A percentile compares a stretch with the other conserved stretches of the same genome.
Conservation (phyloP, 2,329 filamentous ascomycete genomes). For the Aureobasidium namibiae region DNA sequence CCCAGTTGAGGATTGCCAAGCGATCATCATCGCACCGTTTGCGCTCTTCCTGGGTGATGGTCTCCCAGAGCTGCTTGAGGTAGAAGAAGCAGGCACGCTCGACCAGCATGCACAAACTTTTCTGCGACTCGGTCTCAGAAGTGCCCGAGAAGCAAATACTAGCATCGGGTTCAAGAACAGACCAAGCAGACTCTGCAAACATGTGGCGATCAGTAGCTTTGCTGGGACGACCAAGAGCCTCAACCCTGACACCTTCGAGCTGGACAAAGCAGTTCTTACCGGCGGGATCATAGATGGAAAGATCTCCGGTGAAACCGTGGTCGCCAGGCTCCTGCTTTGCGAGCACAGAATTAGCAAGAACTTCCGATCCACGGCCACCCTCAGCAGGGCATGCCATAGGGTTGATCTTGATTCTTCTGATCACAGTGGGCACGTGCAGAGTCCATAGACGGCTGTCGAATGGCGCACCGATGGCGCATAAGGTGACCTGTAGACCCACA, state of each 20-base stretch:
- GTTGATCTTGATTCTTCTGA: constrained; percentile 20
- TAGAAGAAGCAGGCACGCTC: neutral
- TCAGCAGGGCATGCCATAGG: constrained; percentile 12
- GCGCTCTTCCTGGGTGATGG: neutral
- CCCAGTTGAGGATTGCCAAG: neutral
- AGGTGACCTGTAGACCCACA: constrained; percentile 23
- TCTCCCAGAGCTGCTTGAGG: neutral
- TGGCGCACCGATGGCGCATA: constrained; percentile 25
- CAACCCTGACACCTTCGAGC: neutral
- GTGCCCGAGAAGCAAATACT: neutral
- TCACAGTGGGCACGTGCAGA: constrained; percentile 19
- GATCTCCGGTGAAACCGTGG: neutral
- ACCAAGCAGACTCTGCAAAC: constrained; percentile 2
- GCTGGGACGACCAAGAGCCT: neutral
- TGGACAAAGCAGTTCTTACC: neutral
- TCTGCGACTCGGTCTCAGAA: neutral
- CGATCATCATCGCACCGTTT: neutral
- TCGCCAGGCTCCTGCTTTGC: neutral
- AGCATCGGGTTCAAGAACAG: neutral
- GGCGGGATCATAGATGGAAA: neutral
- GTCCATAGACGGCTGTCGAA: constrained; percentile 21
- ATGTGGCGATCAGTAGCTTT: neutral
- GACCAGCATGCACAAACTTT: neutral
- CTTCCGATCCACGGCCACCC: neutral
- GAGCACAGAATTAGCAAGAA: neutral